These are phyloP conservation scores for Colletotrichum chrysophilum DNA, from an alignment of 2,329 filamentous ascomycete genomes.

Conservation along the genomic window DNA sequence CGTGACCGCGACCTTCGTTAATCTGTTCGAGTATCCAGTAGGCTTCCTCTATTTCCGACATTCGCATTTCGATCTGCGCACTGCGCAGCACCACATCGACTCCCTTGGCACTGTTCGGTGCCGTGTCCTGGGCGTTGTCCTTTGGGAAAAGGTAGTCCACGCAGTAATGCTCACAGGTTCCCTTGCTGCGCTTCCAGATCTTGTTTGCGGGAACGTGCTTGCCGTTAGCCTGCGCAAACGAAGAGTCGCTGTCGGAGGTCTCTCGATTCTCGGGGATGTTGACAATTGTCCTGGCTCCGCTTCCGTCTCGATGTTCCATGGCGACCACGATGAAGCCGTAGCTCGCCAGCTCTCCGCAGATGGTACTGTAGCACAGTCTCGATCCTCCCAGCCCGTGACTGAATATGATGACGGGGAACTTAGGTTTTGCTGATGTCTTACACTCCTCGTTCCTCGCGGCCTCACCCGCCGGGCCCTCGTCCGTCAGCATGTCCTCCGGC, in stretches of 20 bases:
- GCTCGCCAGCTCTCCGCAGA: conserved; percentile 71
- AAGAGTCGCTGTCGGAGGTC: conserved; percentile 33
- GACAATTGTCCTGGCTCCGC: conserved; percentile 64
- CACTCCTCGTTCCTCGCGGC: conserved; percentile 29
- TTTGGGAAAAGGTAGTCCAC: conserved; percentile 70
- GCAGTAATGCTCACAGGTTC: conserved; percentile 44
- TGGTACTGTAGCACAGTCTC: conserved; percentile 64
- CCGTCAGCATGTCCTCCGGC: conserved; percentile 44
- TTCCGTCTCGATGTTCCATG: conserved; percentile 70
- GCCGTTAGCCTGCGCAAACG: conserved; percentile 27
- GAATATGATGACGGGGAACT: conserved; percentile 69
- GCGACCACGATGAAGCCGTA: conserved; percentile 70
- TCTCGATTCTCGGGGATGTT: conserved; percentile 54
- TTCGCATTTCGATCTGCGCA: conserved; percentile 66
- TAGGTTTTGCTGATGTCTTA: conserved; percentile 39
- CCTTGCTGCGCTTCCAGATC: conserved; percentile 30
- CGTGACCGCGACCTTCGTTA: conserved; percentile 56
- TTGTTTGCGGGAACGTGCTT: conserved; percentile 37
- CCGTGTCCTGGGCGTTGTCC: conserved; percentile 53
- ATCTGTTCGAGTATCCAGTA: conserved; percentile 62
- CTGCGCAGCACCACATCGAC: conserved; percentile 64
- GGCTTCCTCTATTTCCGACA: conserved; percentile 69
- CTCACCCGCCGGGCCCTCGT: conserved; percentile 38
- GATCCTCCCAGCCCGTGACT: conserved; percentile 71
- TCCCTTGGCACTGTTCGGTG: conserved; percentile 61